A percentile compares a stretch with the other conserved stretches of the same genome.
Evolutionary conservation across 805 yeast species (phyloP).

Genomic region (Ogataea parapolymorpha): DNA sequence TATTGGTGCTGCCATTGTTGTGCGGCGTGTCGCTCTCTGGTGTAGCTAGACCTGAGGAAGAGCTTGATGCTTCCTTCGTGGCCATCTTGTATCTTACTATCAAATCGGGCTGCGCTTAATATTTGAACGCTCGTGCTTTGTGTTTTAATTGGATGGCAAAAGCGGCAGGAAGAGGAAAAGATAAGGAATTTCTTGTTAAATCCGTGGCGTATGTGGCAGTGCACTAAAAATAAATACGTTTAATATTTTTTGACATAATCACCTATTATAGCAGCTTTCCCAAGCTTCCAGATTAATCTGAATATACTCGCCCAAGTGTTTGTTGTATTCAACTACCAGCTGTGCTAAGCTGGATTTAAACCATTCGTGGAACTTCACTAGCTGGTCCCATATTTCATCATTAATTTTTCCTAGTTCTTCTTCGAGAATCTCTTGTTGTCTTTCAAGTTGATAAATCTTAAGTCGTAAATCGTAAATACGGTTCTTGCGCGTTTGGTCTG

Average conservation of each 20-base stretch:
- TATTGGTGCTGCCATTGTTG: constrained; percentile 4
- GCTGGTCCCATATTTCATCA: constrained; percentile 22
- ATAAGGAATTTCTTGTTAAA: constrained; percentile 5
- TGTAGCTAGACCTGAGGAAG: constrained; percentile 10
- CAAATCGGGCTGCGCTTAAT: neutral
- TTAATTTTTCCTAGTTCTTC: constrained; percentile 28
- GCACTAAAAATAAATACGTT: neutral
- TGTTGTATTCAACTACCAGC: constrained; percentile 24
- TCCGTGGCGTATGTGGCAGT: constrained; percentile 11
- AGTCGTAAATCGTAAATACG: constrained; percentile 30
- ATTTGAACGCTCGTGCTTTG: constrained; percentile 1
- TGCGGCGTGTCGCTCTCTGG: constrained; percentile 5
- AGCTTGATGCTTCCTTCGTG: constrained; percentile 6
- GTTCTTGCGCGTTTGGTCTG: constrained; percentile 33
- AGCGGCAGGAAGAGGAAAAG: constrained; percentile 11
- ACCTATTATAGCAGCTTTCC: constrained; percentile 25
- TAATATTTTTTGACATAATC: constrained; percentile 2
- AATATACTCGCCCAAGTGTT: constrained; percentile 23
- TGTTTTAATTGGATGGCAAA: constrained; percentile 20
- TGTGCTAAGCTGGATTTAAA: constrained; percentile 26
- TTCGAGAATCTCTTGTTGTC: constrained; percentile 28
- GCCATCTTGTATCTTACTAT: neutral
- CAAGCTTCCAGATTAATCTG: constrained; percentile 24
- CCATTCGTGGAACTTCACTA: constrained; percentile 32
- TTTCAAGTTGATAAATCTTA: constrained; percentile 30